Base-by-base conservation (phyloP, 805 yeast species). In the Candida nemodendra region DNA sequence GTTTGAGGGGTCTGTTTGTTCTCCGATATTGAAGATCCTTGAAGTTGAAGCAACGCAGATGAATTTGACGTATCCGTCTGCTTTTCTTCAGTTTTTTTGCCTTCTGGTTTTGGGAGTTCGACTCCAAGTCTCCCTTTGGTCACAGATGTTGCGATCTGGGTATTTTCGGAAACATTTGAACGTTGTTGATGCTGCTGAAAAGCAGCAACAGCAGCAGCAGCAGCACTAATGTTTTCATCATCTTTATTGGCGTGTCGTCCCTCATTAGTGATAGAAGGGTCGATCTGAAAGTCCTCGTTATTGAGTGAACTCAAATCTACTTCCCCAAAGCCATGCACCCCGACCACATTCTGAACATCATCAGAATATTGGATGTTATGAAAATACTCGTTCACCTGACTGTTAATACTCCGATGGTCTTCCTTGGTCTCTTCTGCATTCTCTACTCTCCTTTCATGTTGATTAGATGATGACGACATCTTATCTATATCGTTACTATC, bases 361-460 rank as follows among this genome's bases (percentile, higher is more conserved):
- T 53, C 58, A 13, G 52, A 27, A 30, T 53, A 55, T 16, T 51
- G 46, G 15, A 56, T 54, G 30, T 44, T 44, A 12, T 56, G 54
- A 25, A 58, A 50, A 32, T 56, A 57, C 32, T 58, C 58, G 17
- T 43, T 51, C 14, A 57, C 62, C 38, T 57, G 59, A 7, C 41
- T 45, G 27, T 56, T 54, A 19, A 57, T 41, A 3, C 54, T 26
- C 28, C 51, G 57, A 16, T 56, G 61, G 38, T 56, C 62, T 18
- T 48, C 46, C 12, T 45, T 51, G 11, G 44, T 32, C 3, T 45
- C 50, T 9, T 38, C 45, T 6, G 34, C 38, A 4, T 30, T 34
- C 14, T 26, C 39, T 34, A 27, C 4, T 22, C 36, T 26, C 29
- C 36, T 18, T 12, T 19, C 16, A 9, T 27, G 30, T 9, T 23